These are phyloP conservation scores for Fusarium heterosporum DNA, from an alignment of 2,329 filamentous ascomycete species.

Conservation along the genomic window DNA sequence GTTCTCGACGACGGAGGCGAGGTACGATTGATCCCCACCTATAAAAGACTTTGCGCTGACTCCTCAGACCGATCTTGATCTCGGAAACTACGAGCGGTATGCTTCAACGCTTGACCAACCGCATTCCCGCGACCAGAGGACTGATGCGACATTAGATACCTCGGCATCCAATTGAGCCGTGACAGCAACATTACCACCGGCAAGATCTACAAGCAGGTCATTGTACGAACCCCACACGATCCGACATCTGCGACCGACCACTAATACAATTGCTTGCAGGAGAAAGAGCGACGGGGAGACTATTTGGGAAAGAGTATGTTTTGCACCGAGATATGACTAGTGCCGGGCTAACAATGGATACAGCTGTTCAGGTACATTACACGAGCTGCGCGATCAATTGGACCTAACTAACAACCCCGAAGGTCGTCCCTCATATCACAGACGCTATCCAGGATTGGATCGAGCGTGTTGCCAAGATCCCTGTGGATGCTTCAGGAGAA, in stretches of 20 bases:
- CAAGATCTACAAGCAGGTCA: conserved; percentile 93
- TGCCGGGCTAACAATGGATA: conserved; percentile 5
- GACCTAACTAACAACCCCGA: conserved; percentile 1
- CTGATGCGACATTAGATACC: conserved; percentile 61
- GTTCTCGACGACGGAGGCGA: conserved; percentile 77
- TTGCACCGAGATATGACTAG: neutral
- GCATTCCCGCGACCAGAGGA: neutral
- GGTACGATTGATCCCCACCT: conserved; percentile 16
- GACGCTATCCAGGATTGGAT: conserved; percentile 90
- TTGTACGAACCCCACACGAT: conserved; percentile 62
- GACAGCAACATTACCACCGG: conserved; percentile 98
- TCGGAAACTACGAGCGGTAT: conserved; percentile 67
- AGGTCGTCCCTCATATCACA: conserved; percentile 84
- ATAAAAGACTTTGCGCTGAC: conserved; percentile 11
- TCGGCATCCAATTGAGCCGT: conserved; percentile 81
- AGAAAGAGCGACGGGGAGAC: conserved; percentile 73
- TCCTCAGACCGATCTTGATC: conserved; percentile 61
- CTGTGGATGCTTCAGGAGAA: conserved; percentile 85
- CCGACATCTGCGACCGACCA: neutral
- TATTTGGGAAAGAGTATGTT: conserved; percentile 33
- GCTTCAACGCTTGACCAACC: neutral
- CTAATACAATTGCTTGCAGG: conserved; percentile 45
- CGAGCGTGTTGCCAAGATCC: conserved; percentile 83
- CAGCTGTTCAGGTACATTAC: conserved; percentile 31
- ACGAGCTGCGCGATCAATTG: neutral